These are phyloP conservation scores for Debaryomyces castellii DNA, from an alignment of 805 yeast species.

Conservation along the genomic window DNA sequence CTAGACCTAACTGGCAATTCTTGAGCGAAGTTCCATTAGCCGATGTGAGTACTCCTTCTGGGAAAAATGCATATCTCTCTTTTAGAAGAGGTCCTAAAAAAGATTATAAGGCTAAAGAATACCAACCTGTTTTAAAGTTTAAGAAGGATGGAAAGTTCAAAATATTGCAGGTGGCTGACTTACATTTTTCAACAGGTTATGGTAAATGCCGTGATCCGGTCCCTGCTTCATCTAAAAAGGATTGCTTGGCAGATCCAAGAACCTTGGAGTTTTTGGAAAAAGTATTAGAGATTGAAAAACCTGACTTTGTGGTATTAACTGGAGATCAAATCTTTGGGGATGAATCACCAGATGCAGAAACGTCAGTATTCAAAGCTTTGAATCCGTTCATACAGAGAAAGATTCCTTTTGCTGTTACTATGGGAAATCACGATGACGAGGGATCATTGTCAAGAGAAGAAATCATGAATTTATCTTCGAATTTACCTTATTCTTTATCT, in stretches of 20 bases:
- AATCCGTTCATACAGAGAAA: slow-evolving; percentile 62
- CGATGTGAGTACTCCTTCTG: slow-evolving; percentile 18
- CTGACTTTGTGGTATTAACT: slow-evolving; percentile 81
- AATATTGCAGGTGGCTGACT: slow-evolving; percentile 85
- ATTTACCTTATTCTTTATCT: slow-evolving; percentile 70
- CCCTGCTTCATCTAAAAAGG: slow-evolving; percentile 47
- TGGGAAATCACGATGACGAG: slow-evolving; percentile 96
- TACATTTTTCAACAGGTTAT: slow-evolving; percentile 83
- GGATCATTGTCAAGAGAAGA: slow-evolving; percentile 63
- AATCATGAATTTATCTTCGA: slow-evolving; percentile 54
- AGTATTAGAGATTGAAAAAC: slow-evolving; percentile 72
- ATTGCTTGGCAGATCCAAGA: slow-evolving; percentile 77
- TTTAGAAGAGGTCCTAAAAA: slow-evolving; percentile 34
- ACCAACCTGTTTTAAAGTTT: slow-evolving; percentile 33
- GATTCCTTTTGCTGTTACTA: slow-evolving; percentile 80
- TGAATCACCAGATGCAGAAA: slow-evolving; percentile 73
- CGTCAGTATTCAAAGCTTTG: slow-evolving; percentile 76
- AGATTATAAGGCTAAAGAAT: slow-evolving; percentile 24
- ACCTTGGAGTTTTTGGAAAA: slow-evolving; percentile 60
- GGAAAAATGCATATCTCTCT: slow-evolving; percentile 27
- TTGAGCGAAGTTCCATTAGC: slow-evolving; percentile 20
- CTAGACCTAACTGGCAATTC: slow-evolving; percentile 68
- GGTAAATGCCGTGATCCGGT: slow-evolving; percentile 78
- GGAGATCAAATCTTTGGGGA: slow-evolving; percentile 93
- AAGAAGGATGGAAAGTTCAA: slow-evolving; percentile 56